Conservation (phyloP, 1,139 yeast genomes). For the Blastobotrys persicus region DNA sequence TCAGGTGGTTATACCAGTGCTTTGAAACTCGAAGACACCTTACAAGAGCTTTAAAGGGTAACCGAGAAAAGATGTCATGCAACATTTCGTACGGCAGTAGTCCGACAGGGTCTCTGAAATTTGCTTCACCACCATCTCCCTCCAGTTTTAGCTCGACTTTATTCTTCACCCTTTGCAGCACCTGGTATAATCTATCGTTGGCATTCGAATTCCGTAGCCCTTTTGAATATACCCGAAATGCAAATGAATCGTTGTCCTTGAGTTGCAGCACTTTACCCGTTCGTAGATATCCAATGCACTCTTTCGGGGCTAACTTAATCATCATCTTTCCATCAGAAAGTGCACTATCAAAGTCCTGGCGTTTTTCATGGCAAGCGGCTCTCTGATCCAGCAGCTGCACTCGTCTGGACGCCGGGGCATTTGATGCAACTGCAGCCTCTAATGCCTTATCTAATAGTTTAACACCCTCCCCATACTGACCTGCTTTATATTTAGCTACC, state of each 20-base stretch:
- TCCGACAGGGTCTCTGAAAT: constrained; percentile 9
- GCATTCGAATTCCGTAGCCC: constrained; percentile 8
- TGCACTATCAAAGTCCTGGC: constrained; percentile 8
- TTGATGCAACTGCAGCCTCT: background rate
- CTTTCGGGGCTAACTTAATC: constrained; percentile 8
- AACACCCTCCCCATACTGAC: constrained; percentile 10
- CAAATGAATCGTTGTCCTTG: constrained; percentile 6
- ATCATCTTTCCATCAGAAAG: constrained; percentile 14
- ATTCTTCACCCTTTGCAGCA: background rate
- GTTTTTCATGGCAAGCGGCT: constrained; percentile 10
- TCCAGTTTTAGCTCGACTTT: background rate
- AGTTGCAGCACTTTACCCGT: constrained; percentile 10
- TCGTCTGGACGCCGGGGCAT: background rate
- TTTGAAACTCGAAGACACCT: constrained; percentile 12
- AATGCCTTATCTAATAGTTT: constrained; percentile 10
- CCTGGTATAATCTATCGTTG: background rate
- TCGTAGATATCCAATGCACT: constrained; percentile 16
- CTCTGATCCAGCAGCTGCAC: constrained; percentile 15
- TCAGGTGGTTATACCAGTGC: constrained; percentile 11
- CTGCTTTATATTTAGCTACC: constrained; percentile 12
- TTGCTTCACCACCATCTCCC: background rate
- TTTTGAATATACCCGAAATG: constrained; percentile 8
- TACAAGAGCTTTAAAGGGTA: constrained; percentile 11
- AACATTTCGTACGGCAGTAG: constrained; percentile 15
- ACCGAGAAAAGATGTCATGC: constrained; percentile 10